These are phyloP conservation scores for Eucalyptus melliodora DNA, from an alignment of 345 rosid genomes.

Conservation along the genomic window DNA sequence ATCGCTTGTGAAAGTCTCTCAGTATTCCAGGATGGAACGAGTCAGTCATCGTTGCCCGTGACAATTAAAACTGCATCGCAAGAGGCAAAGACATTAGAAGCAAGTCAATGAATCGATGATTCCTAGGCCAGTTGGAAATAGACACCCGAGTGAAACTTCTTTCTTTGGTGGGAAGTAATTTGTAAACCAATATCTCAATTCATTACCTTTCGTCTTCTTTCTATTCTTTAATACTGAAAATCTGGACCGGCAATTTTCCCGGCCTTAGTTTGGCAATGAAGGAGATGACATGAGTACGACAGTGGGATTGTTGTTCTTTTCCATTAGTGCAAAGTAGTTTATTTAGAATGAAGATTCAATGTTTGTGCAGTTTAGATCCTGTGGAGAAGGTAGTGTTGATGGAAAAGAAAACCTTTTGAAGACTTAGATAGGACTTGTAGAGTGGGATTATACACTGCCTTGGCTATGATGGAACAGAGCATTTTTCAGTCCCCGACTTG, in stretches of 20 bases:
- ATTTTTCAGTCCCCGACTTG: background rate
- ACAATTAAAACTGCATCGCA: conserved; percentile 43
- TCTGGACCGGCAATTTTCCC: background rate
- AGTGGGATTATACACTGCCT: background rate
- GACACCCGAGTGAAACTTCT: background rate
- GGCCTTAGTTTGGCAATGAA: background rate
- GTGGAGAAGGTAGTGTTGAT: background rate
- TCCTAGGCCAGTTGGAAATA: background rate
- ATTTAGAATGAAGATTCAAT: background rate
- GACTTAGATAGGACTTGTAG: background rate
- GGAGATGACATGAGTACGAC: background rate
- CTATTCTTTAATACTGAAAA: background rate
- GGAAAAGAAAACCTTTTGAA: background rate
- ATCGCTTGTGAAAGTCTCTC: conserved; percentile 54
- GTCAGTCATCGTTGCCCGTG: conserved; percentile 63
- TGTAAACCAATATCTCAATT: background rate
- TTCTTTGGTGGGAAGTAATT: background rate
- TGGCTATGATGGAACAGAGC: background rate
- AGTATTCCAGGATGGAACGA: conserved; percentile 85
- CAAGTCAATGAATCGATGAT: background rate
- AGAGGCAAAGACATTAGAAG: background rate
- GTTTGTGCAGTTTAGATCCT: background rate
- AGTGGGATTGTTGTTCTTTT: background rate
- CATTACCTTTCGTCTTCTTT: background rate
- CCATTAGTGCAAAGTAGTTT: background rate